These are phyloP conservation scores for Trametes cubensis DNA, from an alignment of 768 basidiomycete species.

Conservation along the genomic window DNA sequence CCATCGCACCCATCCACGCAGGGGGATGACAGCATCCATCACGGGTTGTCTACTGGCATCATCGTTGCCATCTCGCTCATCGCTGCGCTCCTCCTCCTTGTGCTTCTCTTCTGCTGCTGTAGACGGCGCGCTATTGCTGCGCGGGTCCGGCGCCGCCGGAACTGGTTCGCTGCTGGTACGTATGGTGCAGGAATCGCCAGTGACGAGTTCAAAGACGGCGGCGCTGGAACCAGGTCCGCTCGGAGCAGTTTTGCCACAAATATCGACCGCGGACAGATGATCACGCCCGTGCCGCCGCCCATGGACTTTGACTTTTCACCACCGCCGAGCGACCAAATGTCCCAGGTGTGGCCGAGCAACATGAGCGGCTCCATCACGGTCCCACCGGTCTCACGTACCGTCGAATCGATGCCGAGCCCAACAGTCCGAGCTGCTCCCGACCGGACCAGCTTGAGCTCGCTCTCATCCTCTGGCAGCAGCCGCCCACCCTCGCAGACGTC, in stretches of 20 bases:
- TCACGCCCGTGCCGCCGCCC: slow-evolving; percentile 8
- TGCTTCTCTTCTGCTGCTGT: slow-evolving; percentile 44
- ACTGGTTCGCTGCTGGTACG: slow-evolving; percentile 49
- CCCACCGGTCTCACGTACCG: slow-evolving; percentile 19
- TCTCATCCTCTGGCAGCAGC: slow-evolving; percentile 29
- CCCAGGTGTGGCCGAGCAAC: slow-evolving; percentile 23
- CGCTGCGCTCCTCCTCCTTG: slow-evolving; percentile 36
- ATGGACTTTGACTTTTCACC: not conserved
- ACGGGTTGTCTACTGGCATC: slow-evolving; percentile 45
- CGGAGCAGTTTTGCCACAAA: slow-evolving; percentile 70
- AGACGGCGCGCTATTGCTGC: slow-evolving; percentile 49
- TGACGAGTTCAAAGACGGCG: slow-evolving; percentile 27
- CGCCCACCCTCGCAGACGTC: slow-evolving; percentile 18
- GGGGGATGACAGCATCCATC: slow-evolving; percentile 24
- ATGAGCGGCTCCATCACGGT: slow-evolving; percentile 18
- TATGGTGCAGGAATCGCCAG: not conserved
- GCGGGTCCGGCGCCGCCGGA: slow-evolving; percentile 45
- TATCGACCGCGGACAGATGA: slow-evolving; percentile 34
- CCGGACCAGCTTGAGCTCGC: slow-evolving; percentile 38
- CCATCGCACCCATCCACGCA: slow-evolving; percentile 1
- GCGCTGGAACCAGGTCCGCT: slow-evolving; percentile 27
- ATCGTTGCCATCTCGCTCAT: slow-evolving; percentile 50
- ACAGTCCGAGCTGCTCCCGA: slow-evolving; percentile 28
- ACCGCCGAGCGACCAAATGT: slow-evolving; percentile 5
- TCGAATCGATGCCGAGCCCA: slow-evolving; percentile 22